A percentile compares a stretch with the other conserved stretches of the same genome.
Conservation (phyloP, 139 green algal genomes). For the Bryopsis sp. region DNA sequence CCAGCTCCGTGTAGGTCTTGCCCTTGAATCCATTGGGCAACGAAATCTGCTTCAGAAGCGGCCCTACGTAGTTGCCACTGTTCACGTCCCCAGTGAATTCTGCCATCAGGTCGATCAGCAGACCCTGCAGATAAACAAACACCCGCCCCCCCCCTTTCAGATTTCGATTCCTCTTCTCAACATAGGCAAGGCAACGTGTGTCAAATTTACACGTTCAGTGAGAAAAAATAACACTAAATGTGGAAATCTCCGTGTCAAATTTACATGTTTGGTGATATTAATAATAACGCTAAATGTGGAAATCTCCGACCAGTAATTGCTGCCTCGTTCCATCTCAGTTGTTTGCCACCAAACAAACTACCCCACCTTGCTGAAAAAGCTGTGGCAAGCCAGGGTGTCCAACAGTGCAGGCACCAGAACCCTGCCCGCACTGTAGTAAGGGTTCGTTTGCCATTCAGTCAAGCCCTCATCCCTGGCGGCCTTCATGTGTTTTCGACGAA, state of each 20-base stretch:
- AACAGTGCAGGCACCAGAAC: conserved; percentile 69
- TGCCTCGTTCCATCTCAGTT: neutral
- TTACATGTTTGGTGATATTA: too few species aligned
- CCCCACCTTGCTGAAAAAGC: conserved; percentile 53
- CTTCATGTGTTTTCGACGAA: conserved; percentile 41
- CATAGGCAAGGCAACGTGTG: conserved; percentile 4
- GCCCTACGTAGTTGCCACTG: too few species aligned
- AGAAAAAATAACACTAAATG: too few species aligned
- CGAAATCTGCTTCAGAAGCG: conserved; percentile 45
- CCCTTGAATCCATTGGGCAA: conserved; percentile 37
- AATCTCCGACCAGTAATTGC: neutral
- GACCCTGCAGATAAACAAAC: conserved; percentile 20
- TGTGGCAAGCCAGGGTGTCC: conserved; percentile 63
- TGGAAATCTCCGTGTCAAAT: too few species aligned
- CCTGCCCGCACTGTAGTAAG: conserved; percentile 64
- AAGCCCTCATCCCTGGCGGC: conserved; percentile 49
- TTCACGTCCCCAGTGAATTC: conserved; percentile 60
- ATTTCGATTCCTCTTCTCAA: conserved; percentile 32
- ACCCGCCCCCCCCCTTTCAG: conserved; percentile 34
- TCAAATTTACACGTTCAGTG: too few species aligned
- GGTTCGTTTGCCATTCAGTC: conserved; percentile 69
- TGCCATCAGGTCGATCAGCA: conserved; percentile 56
- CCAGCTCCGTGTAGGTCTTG: conserved; percentile 51
- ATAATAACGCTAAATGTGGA: too few species aligned
- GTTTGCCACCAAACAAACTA: neutral